Evolutionary conservation across 306 rosid genomes (phyloP).

Genomic region (Prunus salicina): DNA sequence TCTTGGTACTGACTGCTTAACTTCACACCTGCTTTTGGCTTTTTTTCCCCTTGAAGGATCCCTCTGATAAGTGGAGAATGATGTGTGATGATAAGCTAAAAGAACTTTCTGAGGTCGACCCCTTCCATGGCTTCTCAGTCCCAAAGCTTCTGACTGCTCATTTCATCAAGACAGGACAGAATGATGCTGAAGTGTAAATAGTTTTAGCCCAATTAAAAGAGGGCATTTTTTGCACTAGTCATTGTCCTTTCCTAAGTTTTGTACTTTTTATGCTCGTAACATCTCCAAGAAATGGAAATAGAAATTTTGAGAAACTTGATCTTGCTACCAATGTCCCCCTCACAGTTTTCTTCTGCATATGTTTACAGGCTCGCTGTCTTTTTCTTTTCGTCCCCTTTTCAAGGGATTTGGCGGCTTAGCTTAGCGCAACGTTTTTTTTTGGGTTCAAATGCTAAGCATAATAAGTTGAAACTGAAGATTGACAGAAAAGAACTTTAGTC

Average conservation of each 20-base stretch:
- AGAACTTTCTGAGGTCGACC: conserved; percentile 17
- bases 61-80: conserved; percentile 16
- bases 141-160: conserved; percentile 25
- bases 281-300: conserved; percentile 18
- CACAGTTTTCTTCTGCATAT: background rate
- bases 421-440: background rate
- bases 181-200: conserved; percentile 20
- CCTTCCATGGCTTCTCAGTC: conserved; percentile 22
- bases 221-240: conserved; percentile 28
- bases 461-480: background rate
- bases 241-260: background rate
- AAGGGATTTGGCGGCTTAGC: no score
- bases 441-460: background rate
- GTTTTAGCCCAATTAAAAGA: conserved; percentile 10
- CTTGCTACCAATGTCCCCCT: background rate
- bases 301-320: conserved; percentile 6
- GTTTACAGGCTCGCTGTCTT: background rate
- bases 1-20: background rate
- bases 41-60: conserved; percentile 30
- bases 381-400: background rate
- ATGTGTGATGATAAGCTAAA: conserved; percentile 22
- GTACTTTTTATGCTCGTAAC: conserved; percentile 14
- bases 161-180: conserved; percentile 19
- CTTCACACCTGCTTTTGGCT: background rate
- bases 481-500: background rate